phyloP scores from a whole-genome alignment of 306 rosid genomes.

The Begonia loranthoides region DNA sequence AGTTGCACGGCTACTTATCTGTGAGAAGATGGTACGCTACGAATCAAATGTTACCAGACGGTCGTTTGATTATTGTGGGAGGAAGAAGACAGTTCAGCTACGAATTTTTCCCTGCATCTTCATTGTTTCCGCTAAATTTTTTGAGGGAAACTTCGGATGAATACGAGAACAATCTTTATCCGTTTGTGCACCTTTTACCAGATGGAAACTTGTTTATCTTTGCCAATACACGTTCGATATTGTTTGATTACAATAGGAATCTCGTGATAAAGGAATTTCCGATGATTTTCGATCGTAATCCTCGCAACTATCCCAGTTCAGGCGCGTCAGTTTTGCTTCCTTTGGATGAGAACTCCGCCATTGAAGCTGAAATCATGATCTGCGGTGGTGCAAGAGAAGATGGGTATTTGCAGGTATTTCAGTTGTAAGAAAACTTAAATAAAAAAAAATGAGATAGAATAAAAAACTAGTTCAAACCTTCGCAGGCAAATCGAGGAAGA shows the following conservation, averaged over 20 bases:
- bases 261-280: constrained; percentile 42
- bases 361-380: constrained; percentile 36
- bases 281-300: constrained; percentile 14
- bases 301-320: not conserved
- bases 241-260: constrained; percentile 39
- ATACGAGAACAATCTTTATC: constrained; percentile 60
- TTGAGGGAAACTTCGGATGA: constrained; percentile 38
- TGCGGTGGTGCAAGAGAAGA: constrained; percentile 63
- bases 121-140: constrained; percentile 11
- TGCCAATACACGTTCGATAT: constrained; percentile 47
- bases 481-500: constrained; percentile 1
- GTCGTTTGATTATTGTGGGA: constrained; percentile 48
- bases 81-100: constrained; percentile 65
- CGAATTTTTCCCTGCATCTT: constrained; percentile 36
- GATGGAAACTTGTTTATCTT: constrained; percentile 78
- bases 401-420: constrained; percentile 12
- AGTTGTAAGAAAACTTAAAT: not conserved
- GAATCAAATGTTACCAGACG: constrained; percentile 64
- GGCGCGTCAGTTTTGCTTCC: not conserved
- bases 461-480: too few species aligned
- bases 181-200: constrained; percentile 64
- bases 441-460: too few species aligned
- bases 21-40: constrained; percentile 75
- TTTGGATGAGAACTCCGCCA: constrained; percentile 22
- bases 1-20: constrained; percentile 28